Conservation (phyloP, 1,139 yeast species). For the Nakaseomyces sp. region DNA sequence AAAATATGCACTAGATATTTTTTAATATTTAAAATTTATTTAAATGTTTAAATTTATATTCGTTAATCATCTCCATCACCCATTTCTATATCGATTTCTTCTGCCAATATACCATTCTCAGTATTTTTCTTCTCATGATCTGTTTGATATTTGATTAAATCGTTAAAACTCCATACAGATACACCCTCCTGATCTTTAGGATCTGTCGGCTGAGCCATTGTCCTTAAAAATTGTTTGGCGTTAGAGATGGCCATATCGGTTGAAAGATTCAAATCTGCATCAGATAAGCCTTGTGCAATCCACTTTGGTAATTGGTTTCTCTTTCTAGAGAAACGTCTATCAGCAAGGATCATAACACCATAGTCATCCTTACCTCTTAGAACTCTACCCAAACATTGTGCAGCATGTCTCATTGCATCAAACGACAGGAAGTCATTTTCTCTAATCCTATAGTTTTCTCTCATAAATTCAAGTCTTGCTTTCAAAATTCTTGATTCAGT, state of each 20-base stretch:
- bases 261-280: slow-evolving; percentile 83
- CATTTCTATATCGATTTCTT: slow-evolving; percentile 17
- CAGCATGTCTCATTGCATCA: slow-evolving; percentile 99
- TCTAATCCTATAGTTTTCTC: slow-evolving; percentile 85
- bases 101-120: slow-evolving; percentile 8
- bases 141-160: slow-evolving; percentile 53
- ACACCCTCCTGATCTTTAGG: slow-evolving; percentile 91
- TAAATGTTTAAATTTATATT: background rate
- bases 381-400: slow-evolving; percentile 95
- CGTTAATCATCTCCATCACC: background rate
- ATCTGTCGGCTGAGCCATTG: slow-evolving; percentile 89
- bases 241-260: slow-evolving; percentile 97
- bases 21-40: background rate
- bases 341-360: slow-evolving; percentile 97
- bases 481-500: slow-evolving; percentile 93
- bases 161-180: slow-evolving; percentile 81
- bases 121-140: slow-evolving; percentile 34
- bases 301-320: slow-evolving; percentile 87
- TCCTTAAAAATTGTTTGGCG: slow-evolving; percentile 83
- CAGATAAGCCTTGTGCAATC: slow-evolving; percentile 88
- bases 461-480: slow-evolving; percentile 83
- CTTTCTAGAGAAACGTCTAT: slow-evolving; percentile 80
- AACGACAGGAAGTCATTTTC: slow-evolving; percentile 92
- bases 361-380: slow-evolving; percentile 96
- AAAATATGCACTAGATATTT: no score